Base-by-base conservation (phyloP, 1,284 basidiomycete species). In the Ceratobasidium sp. region DNA sequence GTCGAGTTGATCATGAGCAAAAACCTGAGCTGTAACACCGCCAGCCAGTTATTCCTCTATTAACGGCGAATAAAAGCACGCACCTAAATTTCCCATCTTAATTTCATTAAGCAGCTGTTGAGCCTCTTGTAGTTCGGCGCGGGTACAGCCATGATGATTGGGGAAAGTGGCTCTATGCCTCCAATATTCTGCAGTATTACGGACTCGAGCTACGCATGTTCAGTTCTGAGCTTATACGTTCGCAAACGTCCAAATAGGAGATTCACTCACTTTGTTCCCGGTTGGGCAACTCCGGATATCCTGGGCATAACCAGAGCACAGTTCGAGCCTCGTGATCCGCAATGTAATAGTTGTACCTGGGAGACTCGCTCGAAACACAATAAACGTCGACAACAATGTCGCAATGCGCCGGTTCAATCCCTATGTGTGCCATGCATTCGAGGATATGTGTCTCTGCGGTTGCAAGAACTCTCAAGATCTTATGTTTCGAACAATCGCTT, bases 341-440 rank as follows among this genome's bases (percentile, higher is more conserved):
- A 23, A 64, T 23, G 20, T 64, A 64, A 23, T 64, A 64, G 8
- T 33, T 41, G 30, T 64, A 64, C 18, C 20, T 44, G 3, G n/a
- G 12, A 6, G 60, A 64, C n/a, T 38, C 6, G 16, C 10, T 20
- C 2, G 33, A 44, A 2, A 44, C 60, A 12, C 60, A 64, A 18
- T 38, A 12, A 14, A 64, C 38, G 44, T 41, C 35, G n/a, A 64
- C n/a, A 1, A 44, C 60, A n/a, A 64, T 64, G 35, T 64, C 60
- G 35, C 60, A 64, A n/a, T 64, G 18, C 60, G 20, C 7, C 10
- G 18, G 18, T 4, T 44, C 38, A 44, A 20, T 38, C 5, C 16
- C 57, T 1, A 18, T 33, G 2, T 1, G 20, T 14, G n/a, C 20
- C 35, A 64, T 41, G 23, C 12, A 23, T n/a, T 2, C 16, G 20